Evolutionary conservation across 306 rosid genomes (phyloP), one percentile per base, ranked within the genome.

Genomic region (Vigna angularis): DNA sequence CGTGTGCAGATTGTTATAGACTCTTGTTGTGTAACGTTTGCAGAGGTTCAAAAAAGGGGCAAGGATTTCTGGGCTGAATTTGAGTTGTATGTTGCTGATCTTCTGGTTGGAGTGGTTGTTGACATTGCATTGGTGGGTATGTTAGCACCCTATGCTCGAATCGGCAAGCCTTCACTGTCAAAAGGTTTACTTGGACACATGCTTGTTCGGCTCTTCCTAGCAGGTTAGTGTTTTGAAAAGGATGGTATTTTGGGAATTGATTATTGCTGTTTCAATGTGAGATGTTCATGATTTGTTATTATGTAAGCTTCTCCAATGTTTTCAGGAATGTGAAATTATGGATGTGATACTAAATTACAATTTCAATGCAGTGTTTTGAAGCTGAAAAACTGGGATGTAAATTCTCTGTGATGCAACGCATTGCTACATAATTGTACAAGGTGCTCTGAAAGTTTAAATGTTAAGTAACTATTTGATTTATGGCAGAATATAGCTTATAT

Each of bases 21-120:
- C 75, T 88, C 97, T 70, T 94, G 97, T 84, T 94, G 98, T 86
- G 96, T 96, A 53, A 94, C 98, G 1, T 94, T 91, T 85, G 98
- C 98, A 0, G 98, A 94, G 84, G 87, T 89, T 72, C 94, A 89
- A 91, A 90, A 92, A 83, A 89, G 98, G 66, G 97, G 97, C 65
- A 90, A 91, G 85, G 85, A 91, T 83, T 94, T 94, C 58, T 94
- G 96, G 98, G 87, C 90, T 28, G 98, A 91, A 57, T 91, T 91
- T 74, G 97, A 94, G 93, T 78, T 94, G 89, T 92, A 90, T 14
- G 91, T 93, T 66, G 97, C 98, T 17, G 98, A 94, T 87, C 87
- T 91, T 71, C 83, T 94, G 86, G 98, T 94, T 59, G 98, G 97
- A 63, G 52, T 91, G 17, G 98, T 86, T 50, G 96, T 94, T 44